Base-by-base conservation (phyloP, 1,139 yeast species). In the Pichia sp. region DNA sequence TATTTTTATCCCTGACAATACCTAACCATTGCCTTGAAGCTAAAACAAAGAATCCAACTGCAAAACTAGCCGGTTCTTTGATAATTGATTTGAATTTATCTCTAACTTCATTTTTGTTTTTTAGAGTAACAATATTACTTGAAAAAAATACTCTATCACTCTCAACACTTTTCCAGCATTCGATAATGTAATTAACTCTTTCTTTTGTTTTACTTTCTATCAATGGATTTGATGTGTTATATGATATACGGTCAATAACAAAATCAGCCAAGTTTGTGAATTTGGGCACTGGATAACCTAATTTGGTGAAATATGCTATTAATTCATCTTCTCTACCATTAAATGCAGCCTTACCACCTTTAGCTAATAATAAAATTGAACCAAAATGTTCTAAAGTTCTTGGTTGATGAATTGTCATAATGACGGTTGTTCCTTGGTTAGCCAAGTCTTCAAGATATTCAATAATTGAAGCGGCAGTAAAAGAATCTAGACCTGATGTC, bases 391-490 rank as follows among this genome's bases (percentile, higher is more conserved):
- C 61, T 55, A 84, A 79, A 55, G 85, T 68, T 54, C 85, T 76
- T 1, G 96, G 96, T 59, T 88, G 96, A 61, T 88, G 96, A 46
- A 88, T 84, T 0, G 96, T 86, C 59, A 86, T 70, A 35, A 88
- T 77, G 13, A 88, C 69, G 0, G 95, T 87, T 20, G 87, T 80
- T 0, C 85, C 82, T 46, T 76, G 74, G 15, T 72, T 70, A 1
- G 60, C 59, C 39, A 88, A 66, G 5, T 71, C 70, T 41, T 77
- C 71, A 49, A 88, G 69, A 43, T 87, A 78, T 36, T 73, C 72
- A 41, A 88, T 64, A 42, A 87, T 84, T 0, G 89, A 76, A 1
- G 79, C 52, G 0, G 96, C 86, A 0, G 95, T 85, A 47, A 85
- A 79, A 23, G 92, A 79, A 63, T 88, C 96, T 24, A 88, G 70